A percentile compares a stretch with the other conserved stretches of the same genome.
Conservation (phyloP, 2,329 filamentous ascomycete genomes). For the Dactylellina parvicollis region DNA sequence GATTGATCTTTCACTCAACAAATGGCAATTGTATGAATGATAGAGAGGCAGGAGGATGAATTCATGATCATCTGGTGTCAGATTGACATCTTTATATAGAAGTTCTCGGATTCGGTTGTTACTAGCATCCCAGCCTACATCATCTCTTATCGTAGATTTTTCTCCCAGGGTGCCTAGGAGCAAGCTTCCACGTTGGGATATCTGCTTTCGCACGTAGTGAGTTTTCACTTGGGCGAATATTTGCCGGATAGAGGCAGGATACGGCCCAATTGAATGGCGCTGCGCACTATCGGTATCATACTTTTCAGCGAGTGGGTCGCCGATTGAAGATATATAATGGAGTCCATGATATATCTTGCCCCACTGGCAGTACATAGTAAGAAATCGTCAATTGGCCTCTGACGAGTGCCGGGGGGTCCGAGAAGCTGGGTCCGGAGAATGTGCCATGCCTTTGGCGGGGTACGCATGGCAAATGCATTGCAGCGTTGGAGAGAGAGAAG, state of each 20-base stretch:
- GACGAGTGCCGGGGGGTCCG: background rate
- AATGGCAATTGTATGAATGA: background rate
- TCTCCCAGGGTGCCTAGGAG: background rate
- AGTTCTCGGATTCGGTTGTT: background rate
- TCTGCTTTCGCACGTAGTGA: background rate
- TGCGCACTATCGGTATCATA: no score
- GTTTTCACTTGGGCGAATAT: background rate
- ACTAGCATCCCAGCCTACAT: background rate
- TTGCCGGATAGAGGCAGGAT: no score
- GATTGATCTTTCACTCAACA: background rate
- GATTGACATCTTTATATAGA: background rate
- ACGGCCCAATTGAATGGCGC: no score
- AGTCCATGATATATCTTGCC: background rate
- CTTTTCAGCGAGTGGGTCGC: no score
- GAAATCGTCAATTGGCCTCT: background rate
- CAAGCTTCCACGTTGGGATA: background rate
- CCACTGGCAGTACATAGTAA: background rate
- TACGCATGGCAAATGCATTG: no score
- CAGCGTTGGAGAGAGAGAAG: background rate
- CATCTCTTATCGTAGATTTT: background rate
- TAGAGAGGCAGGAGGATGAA: no score
- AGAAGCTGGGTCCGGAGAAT: background rate
- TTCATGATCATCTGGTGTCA: background rate
- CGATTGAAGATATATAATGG: background rate
- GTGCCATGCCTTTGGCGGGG: background rate